Percentiles rank a stretch among this genome's conserved stretches.
Evolutionary conservation across 768 basidiomycete genomes (phyloP).

Genomic region (Boletus vinaceobasis): DNA sequence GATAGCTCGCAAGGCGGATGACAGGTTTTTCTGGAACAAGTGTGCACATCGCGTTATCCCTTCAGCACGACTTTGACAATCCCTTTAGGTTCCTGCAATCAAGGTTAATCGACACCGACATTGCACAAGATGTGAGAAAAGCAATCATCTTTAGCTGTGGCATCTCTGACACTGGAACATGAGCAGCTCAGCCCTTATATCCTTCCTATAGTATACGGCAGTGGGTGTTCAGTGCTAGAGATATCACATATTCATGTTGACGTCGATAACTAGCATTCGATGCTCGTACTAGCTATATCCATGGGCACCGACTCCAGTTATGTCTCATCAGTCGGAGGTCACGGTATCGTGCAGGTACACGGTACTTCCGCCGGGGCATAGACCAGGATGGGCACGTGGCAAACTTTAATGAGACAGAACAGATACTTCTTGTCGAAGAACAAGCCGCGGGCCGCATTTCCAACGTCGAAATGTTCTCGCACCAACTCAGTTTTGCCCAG

Average conservation of each 20-base stretch:
- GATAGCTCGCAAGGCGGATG: slow-evolving; percentile 67
- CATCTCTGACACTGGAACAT: slow-evolving; percentile 8
- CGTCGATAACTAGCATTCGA: slow-evolving; percentile 67
- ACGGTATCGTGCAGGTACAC: slow-evolving; percentile 91
- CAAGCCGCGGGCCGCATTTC: slow-evolving; percentile 40
- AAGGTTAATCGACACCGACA: slow-evolving; percentile 54
- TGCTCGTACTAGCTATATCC: slow-evolving; percentile 68
- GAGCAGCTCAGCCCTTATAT: slow-evolving; percentile 81
- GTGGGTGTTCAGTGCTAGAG: slow-evolving; percentile 49
- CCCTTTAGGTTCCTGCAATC: slow-evolving; percentile 49
- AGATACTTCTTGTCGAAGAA: slow-evolving; percentile 77
- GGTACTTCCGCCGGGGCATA: slow-evolving; percentile 94
- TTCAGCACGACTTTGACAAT: slow-evolving; percentile 4
- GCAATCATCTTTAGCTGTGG: not conserved
- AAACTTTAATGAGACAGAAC: slow-evolving; percentile 99
- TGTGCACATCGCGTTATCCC: not conserved
- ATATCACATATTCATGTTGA: not conserved
- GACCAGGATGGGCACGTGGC: slow-evolving; percentile 87
- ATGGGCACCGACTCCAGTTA: slow-evolving; percentile 76
- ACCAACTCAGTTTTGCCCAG: slow-evolving; percentile 85
- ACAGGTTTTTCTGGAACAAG: slow-evolving; percentile 99
- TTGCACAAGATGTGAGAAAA: slow-evolving; percentile 61
- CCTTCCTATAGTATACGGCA: slow-evolving; percentile 91
- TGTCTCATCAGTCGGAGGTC: slow-evolving; percentile 91
- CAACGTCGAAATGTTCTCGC: slow-evolving; percentile 46